A percentile compares a stretch with the other conserved stretches of the same genome.
phyloP scores from a whole-genome alignment of 2,329 filamentous ascomycete species.

The Penicillium polonicum region DNA sequence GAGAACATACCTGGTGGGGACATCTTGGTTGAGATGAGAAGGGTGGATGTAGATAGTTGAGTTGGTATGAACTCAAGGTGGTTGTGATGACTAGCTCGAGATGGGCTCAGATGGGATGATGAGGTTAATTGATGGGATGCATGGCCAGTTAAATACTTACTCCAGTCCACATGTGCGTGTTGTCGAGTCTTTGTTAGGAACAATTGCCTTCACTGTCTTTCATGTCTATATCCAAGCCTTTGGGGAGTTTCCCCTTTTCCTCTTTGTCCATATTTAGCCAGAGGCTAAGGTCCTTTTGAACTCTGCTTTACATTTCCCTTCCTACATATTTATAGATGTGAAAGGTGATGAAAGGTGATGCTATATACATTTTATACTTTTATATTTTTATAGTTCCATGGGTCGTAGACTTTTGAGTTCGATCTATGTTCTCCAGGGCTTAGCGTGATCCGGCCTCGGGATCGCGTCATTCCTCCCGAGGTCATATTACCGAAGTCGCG shows the following conservation, averaged over 20 bases:
- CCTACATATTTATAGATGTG: neutral
- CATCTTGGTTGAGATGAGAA: neutral
- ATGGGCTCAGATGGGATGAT: neutral
- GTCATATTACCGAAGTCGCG: neutral
- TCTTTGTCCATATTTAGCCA: neutral
- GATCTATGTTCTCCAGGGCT: neutral
- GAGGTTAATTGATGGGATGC: neutral
- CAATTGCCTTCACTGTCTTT: neutral
- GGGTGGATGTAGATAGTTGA: neutral
- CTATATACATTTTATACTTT: neutral
- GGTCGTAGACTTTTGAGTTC: neutral
- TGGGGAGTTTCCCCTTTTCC: neutral
- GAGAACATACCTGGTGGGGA: neutral
- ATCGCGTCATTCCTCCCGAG: slow-evolving; percentile 1
- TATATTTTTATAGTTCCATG: neutral
- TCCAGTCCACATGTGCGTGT: neutral
- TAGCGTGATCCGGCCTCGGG: neutral
- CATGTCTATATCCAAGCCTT: neutral
- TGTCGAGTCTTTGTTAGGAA: neutral
- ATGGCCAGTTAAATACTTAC: neutral
- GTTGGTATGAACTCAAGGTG: neutral
- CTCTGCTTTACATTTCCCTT: neutral
- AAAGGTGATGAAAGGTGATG: neutral
- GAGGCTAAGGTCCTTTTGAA: neutral
- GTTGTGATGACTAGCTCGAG: neutral